Percentiles rank a stretch among this genome's conserved stretches.
Conservation (phyloP, 148 eudicot genomes). For the Salicornia ramosissima region DNA sequence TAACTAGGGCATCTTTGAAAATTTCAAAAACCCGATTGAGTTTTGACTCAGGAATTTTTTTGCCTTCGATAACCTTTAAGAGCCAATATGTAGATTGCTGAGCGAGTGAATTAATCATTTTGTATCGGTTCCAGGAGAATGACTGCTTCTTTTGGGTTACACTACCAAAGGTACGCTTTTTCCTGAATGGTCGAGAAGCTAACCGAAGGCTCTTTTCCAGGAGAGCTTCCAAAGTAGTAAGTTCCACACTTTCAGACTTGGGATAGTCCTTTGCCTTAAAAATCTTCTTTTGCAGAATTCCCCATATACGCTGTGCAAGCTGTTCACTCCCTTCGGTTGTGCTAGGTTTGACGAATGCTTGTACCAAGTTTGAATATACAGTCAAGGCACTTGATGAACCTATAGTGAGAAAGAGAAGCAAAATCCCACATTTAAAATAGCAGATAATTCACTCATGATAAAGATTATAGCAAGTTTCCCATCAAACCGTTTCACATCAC, state of each 20-base stretch:
- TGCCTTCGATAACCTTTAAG: conserved; percentile 71
- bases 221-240: conserved; percentile 54
- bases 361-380: conserved; percentile 68
- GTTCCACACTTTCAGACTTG: conserved; percentile 56
- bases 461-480: too few relatives aligned
- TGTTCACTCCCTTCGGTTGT: conserved; percentile 89
- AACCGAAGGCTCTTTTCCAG: conserved; percentile 70
- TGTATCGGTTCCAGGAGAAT: conserved; percentile 50
- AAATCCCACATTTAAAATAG: background rate
- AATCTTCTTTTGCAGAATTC: conserved; percentile 77
- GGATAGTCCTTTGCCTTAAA: conserved; percentile 83
- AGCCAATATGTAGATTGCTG: conserved; percentile 82
- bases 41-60: conserved; percentile 51
- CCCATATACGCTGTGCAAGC: conserved; percentile 87
- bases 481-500: too few relatives aligned
- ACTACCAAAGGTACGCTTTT: conserved; percentile 50
- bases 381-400: conserved; percentile 59
- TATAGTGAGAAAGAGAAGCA: conserved; percentile 29
- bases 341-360: conserved; percentile 74
- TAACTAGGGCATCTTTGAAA: conserved; percentile 40
- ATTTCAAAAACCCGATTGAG: conserved; percentile 47
- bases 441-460: background rate
- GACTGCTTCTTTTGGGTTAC: conserved; percentile 66
- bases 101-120: conserved; percentile 67
- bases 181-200: conserved; percentile 74